These are phyloP conservation scores for Begonia masoniana DNA, from an alignment of 306 rosid genomes.

Conservation along the genomic window DNA sequence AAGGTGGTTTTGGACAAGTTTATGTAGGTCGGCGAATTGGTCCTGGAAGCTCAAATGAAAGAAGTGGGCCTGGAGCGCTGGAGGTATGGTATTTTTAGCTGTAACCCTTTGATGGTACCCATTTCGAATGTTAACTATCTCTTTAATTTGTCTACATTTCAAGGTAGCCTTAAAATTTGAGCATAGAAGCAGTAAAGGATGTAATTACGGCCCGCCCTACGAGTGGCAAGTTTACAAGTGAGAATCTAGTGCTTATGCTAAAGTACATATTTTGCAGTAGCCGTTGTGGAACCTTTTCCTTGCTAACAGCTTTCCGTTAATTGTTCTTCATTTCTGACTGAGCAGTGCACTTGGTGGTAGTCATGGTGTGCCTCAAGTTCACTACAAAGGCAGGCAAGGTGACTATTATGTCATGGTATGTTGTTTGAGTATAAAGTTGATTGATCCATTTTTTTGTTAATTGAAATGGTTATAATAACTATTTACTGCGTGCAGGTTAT, in stretches of 20 bases:
- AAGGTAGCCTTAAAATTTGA: slow-evolving; percentile 88
- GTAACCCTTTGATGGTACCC: neutral
- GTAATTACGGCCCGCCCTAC: slow-evolving; percentile 61
- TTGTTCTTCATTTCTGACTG: neutral
- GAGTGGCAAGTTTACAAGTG: slow-evolving; percentile 63
- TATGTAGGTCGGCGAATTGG: slow-evolving; percentile 60
- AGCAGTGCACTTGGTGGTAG: slow-evolving; percentile 29
- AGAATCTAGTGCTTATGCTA: neutral
- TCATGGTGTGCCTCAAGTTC: slow-evolving; percentile 30
- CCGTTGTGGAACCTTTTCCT: neutral
- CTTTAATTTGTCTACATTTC: neutral
- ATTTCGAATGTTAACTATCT: too few relatives aligned
- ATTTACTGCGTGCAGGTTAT: slow-evolving; percentile 14
- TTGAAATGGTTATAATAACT: too few relatives aligned
- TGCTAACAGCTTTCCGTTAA: neutral
- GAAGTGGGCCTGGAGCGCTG: slow-evolving; percentile 52
- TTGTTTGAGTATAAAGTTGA: neutral
- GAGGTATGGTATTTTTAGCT: slow-evolving; percentile 29
- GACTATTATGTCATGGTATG: slow-evolving; percentile 28
- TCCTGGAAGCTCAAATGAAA: slow-evolving; percentile 36
- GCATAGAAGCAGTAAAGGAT: slow-evolving; percentile 72
- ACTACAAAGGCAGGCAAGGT: slow-evolving; percentile 28
- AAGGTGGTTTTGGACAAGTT: slow-evolving; percentile 92
- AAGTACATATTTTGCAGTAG: too few relatives aligned
- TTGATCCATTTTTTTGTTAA: too few relatives aligned